Percentiles rank a stretch among this genome's conserved stretches.
These are phyloP conservation scores for Aspergillus neotritici DNA, from an alignment of 2,329 filamentous ascomycete species.

Conservation along the genomic window DNA sequence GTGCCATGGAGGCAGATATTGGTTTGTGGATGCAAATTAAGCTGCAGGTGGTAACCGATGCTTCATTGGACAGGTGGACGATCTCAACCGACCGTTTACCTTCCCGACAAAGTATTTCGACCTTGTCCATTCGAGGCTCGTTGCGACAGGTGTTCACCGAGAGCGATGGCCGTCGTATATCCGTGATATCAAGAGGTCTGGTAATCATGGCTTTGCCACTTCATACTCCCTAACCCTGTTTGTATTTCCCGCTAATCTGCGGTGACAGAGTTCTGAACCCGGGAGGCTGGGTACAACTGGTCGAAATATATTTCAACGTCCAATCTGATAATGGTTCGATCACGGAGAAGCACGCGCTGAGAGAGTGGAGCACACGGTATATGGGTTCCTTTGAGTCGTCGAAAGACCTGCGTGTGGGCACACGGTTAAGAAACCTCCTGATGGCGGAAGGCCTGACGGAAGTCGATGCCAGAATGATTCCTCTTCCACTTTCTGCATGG, in stretches of 20 bases:
- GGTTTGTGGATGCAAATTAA: no score
- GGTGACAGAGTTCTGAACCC: constrained; percentile 50
- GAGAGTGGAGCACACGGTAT: constrained; percentile 62
- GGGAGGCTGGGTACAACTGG: constrained; percentile 80
- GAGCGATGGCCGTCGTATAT: constrained; percentile 71
- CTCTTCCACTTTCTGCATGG: constrained; percentile 65
- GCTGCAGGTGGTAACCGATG: not conserved
- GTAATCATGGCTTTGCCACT: constrained; percentile 4
- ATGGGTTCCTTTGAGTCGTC: constrained; percentile 55
- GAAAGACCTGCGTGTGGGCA: constrained; percentile 62
- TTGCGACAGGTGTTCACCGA: constrained; percentile 59
- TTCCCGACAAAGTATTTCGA: constrained; percentile 71
- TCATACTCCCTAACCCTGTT: not conserved
- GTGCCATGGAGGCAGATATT: not conserved
- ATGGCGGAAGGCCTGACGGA: constrained; percentile 61
- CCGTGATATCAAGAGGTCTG: constrained; percentile 60
- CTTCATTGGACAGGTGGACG: constrained; percentile 51
- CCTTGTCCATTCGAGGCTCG: constrained; percentile 67
- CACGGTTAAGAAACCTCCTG: constrained; percentile 56
- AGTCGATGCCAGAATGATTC: constrained; percentile 60
- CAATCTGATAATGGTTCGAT: constrained; percentile 82
- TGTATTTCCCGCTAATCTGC: no score
- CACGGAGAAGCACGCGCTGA: constrained; percentile 59
- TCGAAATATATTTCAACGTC: constrained; percentile 79
- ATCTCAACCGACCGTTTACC: constrained; percentile 63